A percentile compares a stretch with the other conserved stretches of the same genome.
These are phyloP conservation scores for Atkinsonella hypoxylon DNA, from an alignment of 2,329 filamentous ascomycete genomes.

Conservation along the genomic window DNA sequence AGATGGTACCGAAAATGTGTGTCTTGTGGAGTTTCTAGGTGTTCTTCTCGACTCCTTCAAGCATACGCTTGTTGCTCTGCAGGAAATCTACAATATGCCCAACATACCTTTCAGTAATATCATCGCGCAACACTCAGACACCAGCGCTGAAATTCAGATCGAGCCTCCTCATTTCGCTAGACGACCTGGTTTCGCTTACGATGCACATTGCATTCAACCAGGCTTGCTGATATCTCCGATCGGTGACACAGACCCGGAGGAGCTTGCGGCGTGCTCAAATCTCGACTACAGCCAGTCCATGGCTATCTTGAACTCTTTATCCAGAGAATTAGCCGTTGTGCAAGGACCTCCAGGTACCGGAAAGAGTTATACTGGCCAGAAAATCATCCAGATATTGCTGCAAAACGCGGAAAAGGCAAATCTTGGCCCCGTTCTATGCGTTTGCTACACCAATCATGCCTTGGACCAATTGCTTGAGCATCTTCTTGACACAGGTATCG, in stretches of 20 bases:
- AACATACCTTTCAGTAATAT: conserved; percentile 38
- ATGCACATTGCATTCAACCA: conserved; percentile 23
- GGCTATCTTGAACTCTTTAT: conserved; percentile 40
- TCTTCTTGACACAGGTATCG: conserved; percentile 33
- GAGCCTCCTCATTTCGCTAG: conserved; percentile 39
- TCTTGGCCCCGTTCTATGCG: conserved; percentile 39
- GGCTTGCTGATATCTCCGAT: conserved; percentile 14
- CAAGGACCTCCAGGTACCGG: conserved; percentile 63
- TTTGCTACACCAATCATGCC: conserved; percentile 38
- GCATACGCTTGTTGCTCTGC: conserved; percentile 42
- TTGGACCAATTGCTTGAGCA: conserved; percentile 49
- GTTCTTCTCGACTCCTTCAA: conserved; percentile 46
- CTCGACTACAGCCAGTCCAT: conserved; percentile 41
- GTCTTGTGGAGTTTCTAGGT: conserved; percentile 49
- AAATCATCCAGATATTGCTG: conserved; percentile 44
- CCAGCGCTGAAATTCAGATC: conserved; percentile 15
- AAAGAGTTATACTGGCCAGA: conserved; percentile 49
- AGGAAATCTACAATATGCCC: conserved; percentile 33
- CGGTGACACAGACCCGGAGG: conserved; percentile 9
- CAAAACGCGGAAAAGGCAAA: conserved; percentile 24
- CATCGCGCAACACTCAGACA: conserved; percentile 22
- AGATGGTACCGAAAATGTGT: conserved; percentile 8
- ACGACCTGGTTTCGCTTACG: conserved; percentile 35
- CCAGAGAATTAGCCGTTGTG: conserved; percentile 44
- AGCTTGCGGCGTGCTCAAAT: conserved; percentile 22